Percentiles rank a stretch among this genome's conserved stretches.
These are phyloP conservation scores for Metarhizium robertsii DNA, from an alignment of 2,329 filamentous ascomycete genomes.

Conservation along the genomic window DNA sequence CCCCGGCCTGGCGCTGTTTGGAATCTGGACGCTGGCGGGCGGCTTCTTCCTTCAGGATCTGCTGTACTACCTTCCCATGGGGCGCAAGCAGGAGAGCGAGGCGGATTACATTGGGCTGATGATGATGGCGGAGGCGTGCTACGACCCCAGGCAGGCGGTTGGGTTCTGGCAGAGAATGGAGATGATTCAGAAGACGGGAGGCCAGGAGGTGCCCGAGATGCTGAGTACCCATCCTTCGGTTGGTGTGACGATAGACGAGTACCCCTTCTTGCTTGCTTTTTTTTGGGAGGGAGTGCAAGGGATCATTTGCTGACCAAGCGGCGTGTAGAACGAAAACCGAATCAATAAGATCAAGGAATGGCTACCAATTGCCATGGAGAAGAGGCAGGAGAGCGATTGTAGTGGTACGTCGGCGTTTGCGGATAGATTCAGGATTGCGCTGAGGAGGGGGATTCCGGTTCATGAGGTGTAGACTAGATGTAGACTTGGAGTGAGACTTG, in stretches of 20 bases:
- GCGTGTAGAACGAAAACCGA: slow-evolving; percentile 45
- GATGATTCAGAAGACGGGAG: slow-evolving; percentile 24
- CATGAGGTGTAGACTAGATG: slow-evolving; percentile 3
- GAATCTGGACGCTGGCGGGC: slow-evolving; percentile 33
- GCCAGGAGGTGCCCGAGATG: slow-evolving; percentile 53
- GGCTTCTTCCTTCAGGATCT: slow-evolving; percentile 45
- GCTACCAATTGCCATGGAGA: slow-evolving; percentile 48
- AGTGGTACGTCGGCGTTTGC: slow-evolving; percentile 41
- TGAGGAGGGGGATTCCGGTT: slow-evolving; percentile 24
- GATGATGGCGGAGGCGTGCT: slow-evolving; percentile 77
- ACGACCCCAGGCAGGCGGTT: slow-evolving; percentile 58
- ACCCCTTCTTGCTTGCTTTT: background rate
- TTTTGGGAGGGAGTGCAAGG: background rate
- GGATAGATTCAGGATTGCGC: slow-evolving; percentile 38
- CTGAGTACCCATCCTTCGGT: slow-evolving; percentile 69
- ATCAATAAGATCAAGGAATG: slow-evolving; percentile 57
- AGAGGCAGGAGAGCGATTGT: slow-evolving; percentile 45
- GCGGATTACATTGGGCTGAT: slow-evolving; percentile 74
- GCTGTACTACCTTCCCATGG: slow-evolving; percentile 59
- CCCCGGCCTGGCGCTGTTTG: slow-evolving; percentile 29
- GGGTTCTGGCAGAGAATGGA: slow-evolving; percentile 62
- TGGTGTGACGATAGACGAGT: slow-evolving; percentile 18
- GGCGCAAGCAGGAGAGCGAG: slow-evolving; percentile 63
- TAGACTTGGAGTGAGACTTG: background rate
- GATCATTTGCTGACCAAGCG: background rate